A percentile compares a stretch with the other conserved stretches of the same genome.
These are phyloP conservation scores for Huntiella decipiens DNA, from an alignment of 2,329 filamentous ascomycete species.

Conservation along the genomic window DNA sequence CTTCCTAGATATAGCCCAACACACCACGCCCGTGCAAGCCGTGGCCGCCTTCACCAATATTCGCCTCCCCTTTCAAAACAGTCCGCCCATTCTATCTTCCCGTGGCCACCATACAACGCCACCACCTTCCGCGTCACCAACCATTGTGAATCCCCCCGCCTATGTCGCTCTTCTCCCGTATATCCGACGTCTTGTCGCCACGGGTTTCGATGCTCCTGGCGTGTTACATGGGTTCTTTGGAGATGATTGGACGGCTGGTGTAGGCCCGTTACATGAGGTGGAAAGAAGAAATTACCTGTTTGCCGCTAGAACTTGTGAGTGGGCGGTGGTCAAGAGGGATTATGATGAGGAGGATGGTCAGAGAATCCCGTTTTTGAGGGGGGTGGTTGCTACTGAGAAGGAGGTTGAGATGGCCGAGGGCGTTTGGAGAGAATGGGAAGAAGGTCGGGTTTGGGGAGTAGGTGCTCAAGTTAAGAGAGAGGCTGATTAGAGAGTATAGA, in stretches of 20 bases:
- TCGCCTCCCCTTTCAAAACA: conserved; percentile 64
- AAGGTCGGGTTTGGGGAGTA: conserved; percentile 98
- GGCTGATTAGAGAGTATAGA: no score
- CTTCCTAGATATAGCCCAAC: conserved; percentile 81
- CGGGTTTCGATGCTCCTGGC: conserved; percentile 69
- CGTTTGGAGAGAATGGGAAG: conserved; percentile 85
- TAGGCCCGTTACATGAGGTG: conserved; percentile 68
- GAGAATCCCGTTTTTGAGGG: conserved; percentile 69
- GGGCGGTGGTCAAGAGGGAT: conserved; percentile 71
- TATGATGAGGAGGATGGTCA: conserved; percentile 79
- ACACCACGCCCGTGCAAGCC: conserved; percentile 65
- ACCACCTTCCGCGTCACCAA: conserved; percentile 12
- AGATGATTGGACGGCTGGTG: conserved; percentile 68
- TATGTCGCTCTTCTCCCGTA: conserved; percentile 65
- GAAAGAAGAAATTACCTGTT: conserved; percentile 92
- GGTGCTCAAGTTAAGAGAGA: conserved; percentile 30
- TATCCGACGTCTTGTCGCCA: conserved; percentile 73
- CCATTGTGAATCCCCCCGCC: conserved; percentile 5
- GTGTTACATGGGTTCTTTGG: conserved; percentile 94
- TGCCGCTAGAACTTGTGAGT: conserved; percentile 78
- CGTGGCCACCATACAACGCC: conserved; percentile 19
- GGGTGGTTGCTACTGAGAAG: conserved; percentile 56
- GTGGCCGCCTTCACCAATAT: conserved; percentile 87
- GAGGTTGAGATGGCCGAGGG: conserved; percentile 72
- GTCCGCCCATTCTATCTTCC: conserved; percentile 15